Base-by-base conservation (phyloP, 305 asterid genomes). In the Fraxinus xanthoxyloides region DNA sequence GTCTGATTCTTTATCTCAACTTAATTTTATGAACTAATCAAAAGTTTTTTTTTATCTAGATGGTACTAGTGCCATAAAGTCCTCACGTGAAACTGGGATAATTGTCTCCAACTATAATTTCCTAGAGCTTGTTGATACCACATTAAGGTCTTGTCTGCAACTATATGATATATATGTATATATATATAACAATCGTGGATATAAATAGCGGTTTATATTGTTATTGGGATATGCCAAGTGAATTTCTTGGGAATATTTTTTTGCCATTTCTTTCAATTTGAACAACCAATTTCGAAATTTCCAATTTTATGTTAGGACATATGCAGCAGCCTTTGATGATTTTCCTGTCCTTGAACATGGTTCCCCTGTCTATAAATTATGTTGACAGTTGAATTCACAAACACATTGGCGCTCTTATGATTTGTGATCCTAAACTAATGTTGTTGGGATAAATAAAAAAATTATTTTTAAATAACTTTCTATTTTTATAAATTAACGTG, bases 381-480 rank as follows among this genome's bases (percentile, higher is more conserved):
- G 10, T 36, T 5, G 77, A 77, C 21, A 72, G 28, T 69, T 72
- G 61, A 28, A 32, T 72, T 46, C 34, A 9, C 21, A 77, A 59
- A 74, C 63, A 76, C 72, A 59, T 30, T 26, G 30, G n/a, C n/a
- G 76, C 78, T 65, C 74, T 83, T 72, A 73, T 59, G 86, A 85
- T 83, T 43, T 43, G 88, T 78, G 88, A 83, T 86, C 46, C 65
- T 24, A 67, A 87, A 87, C 86, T 46, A 85, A 75, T 19, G 21
- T 19, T 59, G 56, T 46, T 6, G 17, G 6, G 56, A 3, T 48
- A 15, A 17, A 48, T 3, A 15, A 3, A 48, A 15, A 48, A 48
- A 4, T 15, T 3, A 48, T n/a, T 48, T 46, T 48, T 4, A 15
- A 17, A 4, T 48, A 15, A 48, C 21, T 48, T 48, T 48, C 2